A percentile compares a stretch with the other conserved stretches of the same genome.
phyloP scores from a whole-genome alignment of 2,329 filamentous ascomycete genomes.

The Alternaria consortialis region DNA sequence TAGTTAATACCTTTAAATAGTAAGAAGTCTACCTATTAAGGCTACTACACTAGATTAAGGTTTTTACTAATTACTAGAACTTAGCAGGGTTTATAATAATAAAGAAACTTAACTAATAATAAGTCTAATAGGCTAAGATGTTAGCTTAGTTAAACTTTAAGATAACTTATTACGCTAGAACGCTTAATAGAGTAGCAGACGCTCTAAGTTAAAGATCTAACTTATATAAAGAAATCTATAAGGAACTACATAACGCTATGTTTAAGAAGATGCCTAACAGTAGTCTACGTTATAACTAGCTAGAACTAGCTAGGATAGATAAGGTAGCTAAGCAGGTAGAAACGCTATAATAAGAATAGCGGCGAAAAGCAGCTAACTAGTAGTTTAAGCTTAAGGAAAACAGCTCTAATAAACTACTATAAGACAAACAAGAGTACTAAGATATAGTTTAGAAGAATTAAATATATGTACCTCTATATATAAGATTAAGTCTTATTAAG shows the following conservation, averaged over 20 bases:
- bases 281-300: neutral
- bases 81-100: constrained; percentile 11
- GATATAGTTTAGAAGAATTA: neutral
- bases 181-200: neutral
- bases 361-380: neutral
- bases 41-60: neutral
- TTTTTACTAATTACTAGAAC: constrained; percentile 26
- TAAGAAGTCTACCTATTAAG: no score
- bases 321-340: neutral
- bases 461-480: neutral
- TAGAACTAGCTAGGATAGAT: neutral
- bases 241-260: neutral
- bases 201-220: neutral
- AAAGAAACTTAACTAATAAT: constrained; percentile 5
- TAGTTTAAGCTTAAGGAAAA: neutral
- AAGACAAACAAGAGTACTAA: neutral
- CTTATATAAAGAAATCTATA: neutral
- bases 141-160: constrained; percentile 9
- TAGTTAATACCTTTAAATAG: neutral
- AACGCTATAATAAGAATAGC: neutral
- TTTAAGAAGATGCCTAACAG: neutral
- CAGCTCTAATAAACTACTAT: neutral
- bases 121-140: constrained; percentile 7
- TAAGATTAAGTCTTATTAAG: neutral
- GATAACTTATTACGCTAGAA: neutral